A percentile compares a stretch with the other conserved stretches of the same genome.
Conservation (phyloP, 2,329 filamentous ascomycete genomes). For the Claviceps fusiformis region DNA sequence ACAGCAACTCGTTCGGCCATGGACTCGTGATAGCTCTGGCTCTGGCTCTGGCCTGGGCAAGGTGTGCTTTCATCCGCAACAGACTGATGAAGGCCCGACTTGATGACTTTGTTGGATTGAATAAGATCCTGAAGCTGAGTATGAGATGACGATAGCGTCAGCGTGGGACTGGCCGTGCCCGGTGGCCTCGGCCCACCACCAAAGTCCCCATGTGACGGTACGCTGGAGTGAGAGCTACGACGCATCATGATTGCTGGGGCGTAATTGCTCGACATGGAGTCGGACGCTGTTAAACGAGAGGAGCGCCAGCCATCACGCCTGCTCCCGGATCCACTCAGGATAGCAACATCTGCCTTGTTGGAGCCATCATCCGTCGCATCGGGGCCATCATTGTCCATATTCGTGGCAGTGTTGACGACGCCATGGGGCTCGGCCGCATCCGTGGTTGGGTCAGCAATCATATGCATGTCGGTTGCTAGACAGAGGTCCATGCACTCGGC, state of each 20-base stretch:
- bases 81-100: slow-evolving; percentile 40
- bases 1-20: slow-evolving; percentile 22
- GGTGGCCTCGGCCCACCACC: slow-evolving; percentile 24
- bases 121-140: slow-evolving; percentile 47
- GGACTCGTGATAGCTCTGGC: slow-evolving; percentile 31
- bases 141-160: slow-evolving; percentile 36
- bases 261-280: slow-evolving; percentile 26
- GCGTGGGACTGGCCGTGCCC: slow-evolving; percentile 47
- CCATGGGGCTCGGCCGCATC: slow-evolving; percentile 6
- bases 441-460: slow-evolving; percentile 11
- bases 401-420: slow-evolving; percentile 10
- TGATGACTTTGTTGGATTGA: slow-evolving; percentile 44
- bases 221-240: slow-evolving; percentile 35
- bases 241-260: slow-evolving; percentile 24
- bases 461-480: slow-evolving; percentile 14
- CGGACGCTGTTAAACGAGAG: slow-evolving; percentile 36
- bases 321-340: slow-evolving; percentile 27
- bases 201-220: slow-evolving; percentile 35
- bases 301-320: slow-evolving; percentile 36
- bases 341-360: slow-evolving; percentile 20
- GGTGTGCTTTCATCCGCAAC: slow-evolving; percentile 44
- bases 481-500: slow-evolving; percentile 66
- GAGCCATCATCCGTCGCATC: slow-evolving; percentile 19
- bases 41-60: slow-evolving; percentile 34
- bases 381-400: slow-evolving; percentile 12